phyloP scores from a whole-genome alignment of 116 monocot species.

The Phalaenopsis hybrid region DNA sequence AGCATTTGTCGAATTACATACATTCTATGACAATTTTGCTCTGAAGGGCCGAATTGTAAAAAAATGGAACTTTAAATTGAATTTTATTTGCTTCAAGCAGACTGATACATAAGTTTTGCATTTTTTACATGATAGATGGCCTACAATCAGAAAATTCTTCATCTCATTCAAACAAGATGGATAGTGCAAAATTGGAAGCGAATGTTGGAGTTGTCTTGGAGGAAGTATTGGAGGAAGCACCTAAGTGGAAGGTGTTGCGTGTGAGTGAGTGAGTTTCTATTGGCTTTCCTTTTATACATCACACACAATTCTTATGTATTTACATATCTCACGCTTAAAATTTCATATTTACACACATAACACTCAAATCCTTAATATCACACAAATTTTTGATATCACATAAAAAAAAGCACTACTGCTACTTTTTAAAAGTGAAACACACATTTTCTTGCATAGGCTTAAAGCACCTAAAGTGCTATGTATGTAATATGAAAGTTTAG shows the following conservation, averaged over 20 bases:
- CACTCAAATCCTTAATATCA: too few species aligned
- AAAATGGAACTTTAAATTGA: neutral
- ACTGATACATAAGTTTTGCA: neutral
- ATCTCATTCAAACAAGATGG: constrained; percentile 12
- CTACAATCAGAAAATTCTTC: constrained; percentile 22
- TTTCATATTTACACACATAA: too few species aligned
- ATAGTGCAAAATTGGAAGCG: constrained; percentile 8
- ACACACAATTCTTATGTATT: too few species aligned
- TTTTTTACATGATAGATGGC: neutral
- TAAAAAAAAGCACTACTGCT: too few species aligned
- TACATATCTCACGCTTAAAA: too few species aligned
- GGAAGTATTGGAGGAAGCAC: constrained; percentile 89
- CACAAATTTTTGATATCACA: too few species aligned
- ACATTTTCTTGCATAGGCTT: too few species aligned
- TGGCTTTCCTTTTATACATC: too few species aligned
- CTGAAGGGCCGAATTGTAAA: neutral
- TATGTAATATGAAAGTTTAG: too few species aligned
- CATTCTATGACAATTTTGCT: neutral
- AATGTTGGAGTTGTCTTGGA: constrained; percentile 46
- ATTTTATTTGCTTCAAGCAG: neutral
- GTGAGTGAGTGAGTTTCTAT: constrained; percentile 72
- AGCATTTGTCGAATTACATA: neutral
- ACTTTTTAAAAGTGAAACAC: too few species aligned
- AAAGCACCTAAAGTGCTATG: too few species aligned
- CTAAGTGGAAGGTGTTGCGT: constrained; percentile 98